Conservation (phyloP, 306 rosid genomes). For the Cucurbita pepo region DNA sequence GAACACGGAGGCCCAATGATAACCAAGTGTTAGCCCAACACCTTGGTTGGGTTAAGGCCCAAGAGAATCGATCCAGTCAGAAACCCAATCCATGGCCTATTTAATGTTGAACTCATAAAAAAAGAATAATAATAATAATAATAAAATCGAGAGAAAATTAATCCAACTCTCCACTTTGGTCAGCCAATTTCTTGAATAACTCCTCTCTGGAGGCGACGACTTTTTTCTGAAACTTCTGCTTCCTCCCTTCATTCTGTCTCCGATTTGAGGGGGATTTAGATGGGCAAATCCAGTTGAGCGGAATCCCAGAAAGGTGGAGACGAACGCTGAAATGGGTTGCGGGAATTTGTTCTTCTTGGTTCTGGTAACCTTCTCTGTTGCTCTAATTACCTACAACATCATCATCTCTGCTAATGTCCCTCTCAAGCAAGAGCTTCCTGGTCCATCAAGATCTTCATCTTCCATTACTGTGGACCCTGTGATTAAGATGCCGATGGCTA, state of each 20-base stretch:
- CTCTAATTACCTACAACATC: constrained; percentile 86
- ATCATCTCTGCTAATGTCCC: constrained; percentile 78
- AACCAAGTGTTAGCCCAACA: no score
- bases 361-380: constrained; percentile 63
- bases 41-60: no score
- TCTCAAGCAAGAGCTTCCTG: constrained; percentile 72
- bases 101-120: no score
- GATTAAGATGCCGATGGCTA: constrained; percentile 67
- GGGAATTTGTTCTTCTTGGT: constrained; percentile 70
- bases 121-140: no score
- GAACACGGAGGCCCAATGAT: no score
- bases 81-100: no score
- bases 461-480: constrained; percentile 51
- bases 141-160: background rate
- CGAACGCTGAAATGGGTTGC: constrained; percentile 50
- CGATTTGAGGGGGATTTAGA: background rate
- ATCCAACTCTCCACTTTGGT: background rate
- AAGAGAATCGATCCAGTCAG: no score
- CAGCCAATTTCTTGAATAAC: background rate
- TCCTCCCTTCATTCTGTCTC: background rate
- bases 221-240: background rate
- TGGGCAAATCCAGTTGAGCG: background rate
- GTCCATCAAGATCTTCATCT: constrained; percentile 36
- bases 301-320: background rate
- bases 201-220: background rate